Percentiles rank a stretch among this genome's conserved stretches.
Evolutionary conservation across 805 yeast species (phyloP).

Genomic region (Zygotorulaspora danielsina): DNA sequence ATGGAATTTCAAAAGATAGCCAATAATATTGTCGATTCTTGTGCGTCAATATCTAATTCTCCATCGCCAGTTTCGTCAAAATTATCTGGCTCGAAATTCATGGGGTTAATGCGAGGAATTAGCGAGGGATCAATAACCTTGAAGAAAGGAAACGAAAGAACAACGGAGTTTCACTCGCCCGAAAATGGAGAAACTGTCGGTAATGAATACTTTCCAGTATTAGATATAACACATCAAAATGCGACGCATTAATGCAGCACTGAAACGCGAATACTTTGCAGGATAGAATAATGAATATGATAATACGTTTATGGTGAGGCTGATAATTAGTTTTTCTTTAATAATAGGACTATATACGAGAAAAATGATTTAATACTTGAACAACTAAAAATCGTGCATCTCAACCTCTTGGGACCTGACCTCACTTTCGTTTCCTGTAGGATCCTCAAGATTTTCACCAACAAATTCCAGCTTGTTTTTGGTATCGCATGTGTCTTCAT

Average conservation of each 20-base stretch:
- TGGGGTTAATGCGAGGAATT: constrained; percentile 30
- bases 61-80: constrained; percentile 18
- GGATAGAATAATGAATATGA: neutral
- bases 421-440: no score
- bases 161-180: constrained; percentile 25
- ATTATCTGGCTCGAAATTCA: constrained; percentile 29
- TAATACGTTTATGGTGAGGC: neutral
- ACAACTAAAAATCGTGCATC: constrained; percentile 6
- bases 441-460: constrained; percentile 3
- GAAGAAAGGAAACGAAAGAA: constrained; percentile 10
- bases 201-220: constrained; percentile 26
- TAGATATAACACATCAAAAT: constrained; percentile 13
- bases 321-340: neutral
- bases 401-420: constrained; percentile 7
- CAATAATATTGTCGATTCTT: constrained; percentile 22
- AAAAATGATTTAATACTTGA: neutral
- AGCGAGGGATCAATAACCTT: constrained; percentile 33
- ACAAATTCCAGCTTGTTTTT: constrained; percentile 14
- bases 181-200: constrained; percentile 28
- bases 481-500: neutral
- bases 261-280: no score
- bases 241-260: neutral
- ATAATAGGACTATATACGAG: neutral
- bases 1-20: constrained; percentile 27
- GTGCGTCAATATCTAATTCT: constrained; percentile 13